phyloP scores from a whole-genome alignment of 73 alveolate genomes.

The Paramecium sonneborni region DNA sequence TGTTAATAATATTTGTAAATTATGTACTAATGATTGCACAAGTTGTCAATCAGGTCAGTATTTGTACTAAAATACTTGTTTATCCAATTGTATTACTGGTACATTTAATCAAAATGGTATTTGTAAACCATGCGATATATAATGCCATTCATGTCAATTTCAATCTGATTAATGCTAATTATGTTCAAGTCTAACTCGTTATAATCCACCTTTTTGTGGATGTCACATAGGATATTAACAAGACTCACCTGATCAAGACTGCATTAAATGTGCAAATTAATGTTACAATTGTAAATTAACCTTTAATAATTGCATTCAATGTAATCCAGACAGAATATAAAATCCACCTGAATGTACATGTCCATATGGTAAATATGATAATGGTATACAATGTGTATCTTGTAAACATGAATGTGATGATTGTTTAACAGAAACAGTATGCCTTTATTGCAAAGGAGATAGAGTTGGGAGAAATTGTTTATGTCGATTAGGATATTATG shows the following conservation, averaged over 20 bases:
- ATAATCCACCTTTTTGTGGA: background rate
- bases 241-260: background rate
- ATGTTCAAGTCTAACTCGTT: background rate
- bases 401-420: conserved; percentile 1
- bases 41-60: background rate
- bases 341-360: conserved; percentile 13
- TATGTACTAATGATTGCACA: background rate
- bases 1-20: background rate
- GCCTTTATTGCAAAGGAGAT: conserved; percentile 40
- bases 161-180: background rate
- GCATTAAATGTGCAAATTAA: background rate
- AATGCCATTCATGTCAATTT: background rate
- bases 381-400: background rate
- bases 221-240: background rate
- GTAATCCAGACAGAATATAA: background rate
- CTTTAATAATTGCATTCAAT: background rate
- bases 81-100: background rate
- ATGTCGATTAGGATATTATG: conserved; percentile 14
- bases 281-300: background rate
- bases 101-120: background rate
- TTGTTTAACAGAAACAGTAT: background rate
- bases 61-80: background rate
- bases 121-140: background rate
- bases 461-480: conserved; percentile 5
- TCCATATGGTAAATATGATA: background rate